Evolutionary conservation across 805 yeast genomes (phyloP).

Genomic region (Sungouiozyma ichnusensis): DNA sequence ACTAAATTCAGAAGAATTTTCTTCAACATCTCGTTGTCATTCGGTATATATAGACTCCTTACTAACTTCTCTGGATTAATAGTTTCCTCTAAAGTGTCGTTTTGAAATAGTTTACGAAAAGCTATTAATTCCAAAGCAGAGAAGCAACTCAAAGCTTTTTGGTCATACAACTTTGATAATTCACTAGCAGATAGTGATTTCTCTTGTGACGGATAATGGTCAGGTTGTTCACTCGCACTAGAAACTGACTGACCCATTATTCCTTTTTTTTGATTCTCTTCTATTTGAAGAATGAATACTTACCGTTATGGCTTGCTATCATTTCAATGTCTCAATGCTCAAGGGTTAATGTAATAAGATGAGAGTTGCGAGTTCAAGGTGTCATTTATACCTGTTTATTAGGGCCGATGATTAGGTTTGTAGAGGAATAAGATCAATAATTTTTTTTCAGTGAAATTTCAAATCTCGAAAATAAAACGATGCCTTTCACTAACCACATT

Average conservation of each 20-base stretch:
- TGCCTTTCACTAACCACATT: too few relatives aligned
- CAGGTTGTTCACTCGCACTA: background rate
- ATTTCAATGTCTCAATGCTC: too few relatives aligned
- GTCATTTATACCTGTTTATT: too few relatives aligned
- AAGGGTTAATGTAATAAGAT: too few relatives aligned
- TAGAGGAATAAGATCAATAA: too few relatives aligned
- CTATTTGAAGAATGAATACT: background rate
- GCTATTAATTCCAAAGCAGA: slow-evolving; percentile 17
- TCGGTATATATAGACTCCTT: slow-evolving; percentile 31
- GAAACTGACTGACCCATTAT: slow-evolving; percentile 22
- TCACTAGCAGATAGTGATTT: background rate
- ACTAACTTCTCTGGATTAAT: slow-evolving; percentile 24
- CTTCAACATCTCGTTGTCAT: slow-evolving; percentile 21
- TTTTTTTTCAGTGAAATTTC: too few relatives aligned
- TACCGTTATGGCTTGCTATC: too few relatives aligned
- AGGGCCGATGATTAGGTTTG: too few relatives aligned
- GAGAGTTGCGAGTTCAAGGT: too few relatives aligned
- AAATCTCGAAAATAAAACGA: too few relatives aligned
- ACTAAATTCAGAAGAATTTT: slow-evolving; percentile 33
- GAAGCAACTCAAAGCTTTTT: slow-evolving; percentile 10
- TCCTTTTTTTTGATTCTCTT: background rate
- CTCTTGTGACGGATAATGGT: background rate
- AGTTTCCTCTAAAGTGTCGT: slow-evolving; percentile 14
- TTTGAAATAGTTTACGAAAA: slow-evolving; percentile 13
- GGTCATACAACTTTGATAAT: background rate